Evolutionary conservation across 1,284 basidiomycete species (phyloP).

Genomic region (Limonomyces culmigenus): DNA sequence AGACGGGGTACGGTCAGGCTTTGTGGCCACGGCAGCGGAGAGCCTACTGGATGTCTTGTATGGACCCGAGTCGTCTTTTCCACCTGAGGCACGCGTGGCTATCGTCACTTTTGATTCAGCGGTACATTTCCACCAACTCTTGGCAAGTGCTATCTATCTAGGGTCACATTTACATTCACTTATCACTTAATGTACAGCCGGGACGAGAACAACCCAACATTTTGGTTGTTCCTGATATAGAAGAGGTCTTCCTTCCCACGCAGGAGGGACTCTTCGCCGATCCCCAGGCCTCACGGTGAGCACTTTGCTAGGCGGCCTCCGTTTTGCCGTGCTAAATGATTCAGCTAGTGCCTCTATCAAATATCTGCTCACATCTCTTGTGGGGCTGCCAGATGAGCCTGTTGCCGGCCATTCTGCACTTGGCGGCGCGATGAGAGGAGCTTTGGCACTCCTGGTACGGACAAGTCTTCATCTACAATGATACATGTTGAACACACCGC

Average conservation of each 20-base stretch:
- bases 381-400: constrained; percentile 40
- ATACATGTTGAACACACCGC: constrained; percentile 4
- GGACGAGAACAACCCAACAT: constrained; percentile 46
- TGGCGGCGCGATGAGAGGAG: constrained; percentile 65
- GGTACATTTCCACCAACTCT: constrained; percentile 84
- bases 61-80: constrained; percentile 37
- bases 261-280: constrained; percentile 68
- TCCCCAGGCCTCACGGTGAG: constrained; percentile 50
- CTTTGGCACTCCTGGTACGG: constrained; percentile 58
- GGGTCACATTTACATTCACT: constrained; percentile 4
- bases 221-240: constrained; percentile 77
- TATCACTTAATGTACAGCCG: constrained; percentile 21
- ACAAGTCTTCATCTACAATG: constrained; percentile 5
- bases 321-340: too few species aligned
- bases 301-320: not conserved
- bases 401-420: constrained; percentile 42
- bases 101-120: constrained; percentile 77
- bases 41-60: constrained; percentile 57
- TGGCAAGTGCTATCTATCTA: constrained; percentile 32
- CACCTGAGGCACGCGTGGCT: constrained; percentile 37
- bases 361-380: constrained; percentile 48
- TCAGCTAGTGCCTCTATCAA: constrained; percentile 46
- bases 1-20: constrained; percentile 56
- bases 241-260: constrained; percentile 84
- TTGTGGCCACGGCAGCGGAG: constrained; percentile 56